phyloP scores from a whole-genome alignment of 2,329 filamentous ascomycete genomes.

The Talaromyces rugulosus region DNA sequence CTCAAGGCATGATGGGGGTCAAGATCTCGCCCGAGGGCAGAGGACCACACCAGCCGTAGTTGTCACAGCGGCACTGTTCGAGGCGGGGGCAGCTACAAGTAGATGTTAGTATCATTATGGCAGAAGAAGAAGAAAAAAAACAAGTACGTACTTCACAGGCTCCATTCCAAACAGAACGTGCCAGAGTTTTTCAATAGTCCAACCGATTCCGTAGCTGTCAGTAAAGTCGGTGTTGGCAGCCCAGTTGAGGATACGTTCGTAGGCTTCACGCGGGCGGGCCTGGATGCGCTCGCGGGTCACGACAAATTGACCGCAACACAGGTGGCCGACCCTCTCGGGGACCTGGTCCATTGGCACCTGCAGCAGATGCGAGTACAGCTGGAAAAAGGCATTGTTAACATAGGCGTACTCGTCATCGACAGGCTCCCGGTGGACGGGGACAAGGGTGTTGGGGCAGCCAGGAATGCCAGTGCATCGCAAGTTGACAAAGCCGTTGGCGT shows the following conservation, averaged over 20 bases:
- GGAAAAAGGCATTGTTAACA: conserved; percentile 9
- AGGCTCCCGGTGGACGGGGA: conserved; percentile 25
- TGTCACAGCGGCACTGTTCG: conserved; percentile 28
- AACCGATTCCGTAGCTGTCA: conserved; percentile 27
- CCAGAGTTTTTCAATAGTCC: conserved; percentile 31
- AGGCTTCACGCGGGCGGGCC: conserved; percentile 24
- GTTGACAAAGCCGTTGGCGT: conserved; percentile 35
- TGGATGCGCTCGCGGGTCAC: conserved; percentile 28
- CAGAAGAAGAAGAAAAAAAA: neutral
- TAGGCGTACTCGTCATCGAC: conserved; percentile 19
- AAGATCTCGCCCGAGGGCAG: conserved; percentile 21
- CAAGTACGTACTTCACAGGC: conserved; percentile 20
- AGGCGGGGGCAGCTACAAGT: conserved; percentile 22
- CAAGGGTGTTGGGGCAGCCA: conserved; percentile 38
- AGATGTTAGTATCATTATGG: neutral
- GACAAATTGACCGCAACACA: conserved; percentile 34
- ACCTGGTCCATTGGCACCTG: conserved; percentile 17
- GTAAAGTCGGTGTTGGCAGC: conserved; percentile 25
- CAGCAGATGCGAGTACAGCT: conserved; percentile 11
- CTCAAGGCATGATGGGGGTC: conserved; percentile 12
- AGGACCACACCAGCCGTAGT: conserved; percentile 28
- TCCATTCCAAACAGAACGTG: conserved; percentile 30
- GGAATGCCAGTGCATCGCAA: conserved; percentile 33
- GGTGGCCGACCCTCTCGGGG: conserved; percentile 25
- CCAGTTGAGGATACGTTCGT: conserved; percentile 31